Conservation (phyloP, 495 filamentous ascomycete genomes). For the Hypomontagnella monticulosa region DNA sequence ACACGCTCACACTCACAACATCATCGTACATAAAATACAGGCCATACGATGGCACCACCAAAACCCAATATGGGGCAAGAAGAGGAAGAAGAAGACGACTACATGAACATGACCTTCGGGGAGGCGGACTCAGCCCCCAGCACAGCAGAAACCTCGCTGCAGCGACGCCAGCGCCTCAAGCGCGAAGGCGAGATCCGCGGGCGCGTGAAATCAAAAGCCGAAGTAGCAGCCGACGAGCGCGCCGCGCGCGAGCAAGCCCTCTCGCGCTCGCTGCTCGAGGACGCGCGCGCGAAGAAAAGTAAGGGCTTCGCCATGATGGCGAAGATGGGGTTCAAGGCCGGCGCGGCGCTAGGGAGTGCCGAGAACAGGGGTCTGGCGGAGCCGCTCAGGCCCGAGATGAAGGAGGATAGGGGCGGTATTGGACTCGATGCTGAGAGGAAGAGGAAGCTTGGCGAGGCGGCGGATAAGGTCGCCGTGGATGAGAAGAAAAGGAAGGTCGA, state of each 20-base stretch:
- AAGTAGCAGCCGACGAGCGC: conserved; percentile 75
- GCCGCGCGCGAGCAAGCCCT: conserved; percentile 79
- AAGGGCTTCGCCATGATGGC: conserved; percentile 97
- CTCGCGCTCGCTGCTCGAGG: conserved; percentile 68
- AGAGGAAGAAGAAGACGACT: conserved; percentile 63
- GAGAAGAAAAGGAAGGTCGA: conserved; percentile 69
- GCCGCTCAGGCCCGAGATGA: conserved; percentile 74
- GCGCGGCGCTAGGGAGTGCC: conserved; percentile 69
- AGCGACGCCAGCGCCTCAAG: conserved; percentile 62
- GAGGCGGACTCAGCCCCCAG: conserved; percentile 33
- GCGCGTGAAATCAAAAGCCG: conserved; percentile 80
- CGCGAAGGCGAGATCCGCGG: conserved; percentile 68
- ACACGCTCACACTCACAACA: not conserved
- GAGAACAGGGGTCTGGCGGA: conserved; percentile 50
- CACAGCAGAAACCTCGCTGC: conserved; percentile 64
- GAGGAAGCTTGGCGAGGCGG: conserved; percentile 76
- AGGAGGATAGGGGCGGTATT: conserved; percentile 86
- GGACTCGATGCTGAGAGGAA: conserved; percentile 85
- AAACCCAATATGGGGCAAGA: not conserved
- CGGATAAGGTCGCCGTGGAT: conserved; percentile 60
- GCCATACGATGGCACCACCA: conserved; percentile 8
- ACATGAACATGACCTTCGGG: conserved; percentile 71
- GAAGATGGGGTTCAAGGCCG: conserved; percentile 89
- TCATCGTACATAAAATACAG: not conserved
- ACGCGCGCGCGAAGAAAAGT: conserved; percentile 57